Percentiles rank a stretch among this genome's conserved stretches.
Conservation (phyloP, 2,329 filamentous ascomycete species). For the Beauveria pseudobassiana region DNA sequence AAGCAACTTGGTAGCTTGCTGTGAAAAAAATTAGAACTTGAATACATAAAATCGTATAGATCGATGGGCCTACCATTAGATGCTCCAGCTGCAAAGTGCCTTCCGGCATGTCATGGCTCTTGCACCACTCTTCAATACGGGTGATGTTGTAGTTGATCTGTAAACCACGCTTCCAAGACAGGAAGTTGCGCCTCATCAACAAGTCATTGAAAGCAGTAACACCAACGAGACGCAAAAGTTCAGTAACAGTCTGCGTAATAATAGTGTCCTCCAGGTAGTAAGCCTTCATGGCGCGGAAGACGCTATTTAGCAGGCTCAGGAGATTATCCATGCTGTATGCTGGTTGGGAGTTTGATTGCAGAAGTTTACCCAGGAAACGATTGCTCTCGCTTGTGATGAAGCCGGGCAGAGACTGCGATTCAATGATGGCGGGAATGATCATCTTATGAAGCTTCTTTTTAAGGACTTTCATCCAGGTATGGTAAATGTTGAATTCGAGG, state of each 20-base stretch:
- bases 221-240: conserved; percentile 85
- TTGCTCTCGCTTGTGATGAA: conserved; percentile 99
- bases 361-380: conserved; percentile 92
- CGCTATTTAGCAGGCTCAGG: conserved; percentile 88
- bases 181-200: conserved; percentile 94
- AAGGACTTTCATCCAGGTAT: conserved; percentile 99
- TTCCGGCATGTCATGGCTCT: conserved; percentile 99
- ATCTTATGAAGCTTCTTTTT: conserved; percentile 99
- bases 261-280: conserved; percentile 97
- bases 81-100: conserved; percentile 96
- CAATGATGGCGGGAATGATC: conserved; percentile 98
- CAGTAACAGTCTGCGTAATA: conserved; percentile 90
- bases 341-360: conserved; percentile 81
- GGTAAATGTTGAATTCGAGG: conserved; percentile 99
- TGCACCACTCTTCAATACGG: conserved; percentile 98
- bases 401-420: conserved; percentile 93
- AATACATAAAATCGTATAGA: neutral
- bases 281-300: conserved; percentile 97
- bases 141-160: conserved; percentile 99
- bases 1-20: conserved; percentile 96
- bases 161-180: conserved; percentile 97
- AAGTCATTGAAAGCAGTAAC: conserved; percentile 98
- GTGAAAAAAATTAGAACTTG: conserved; percentile 21
- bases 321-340: conserved; percentile 99
- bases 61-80: conserved; percentile 62